phyloP scores from a whole-genome alignment of 106 monocot genomes.

The Dendrobium huoshanense region DNA sequence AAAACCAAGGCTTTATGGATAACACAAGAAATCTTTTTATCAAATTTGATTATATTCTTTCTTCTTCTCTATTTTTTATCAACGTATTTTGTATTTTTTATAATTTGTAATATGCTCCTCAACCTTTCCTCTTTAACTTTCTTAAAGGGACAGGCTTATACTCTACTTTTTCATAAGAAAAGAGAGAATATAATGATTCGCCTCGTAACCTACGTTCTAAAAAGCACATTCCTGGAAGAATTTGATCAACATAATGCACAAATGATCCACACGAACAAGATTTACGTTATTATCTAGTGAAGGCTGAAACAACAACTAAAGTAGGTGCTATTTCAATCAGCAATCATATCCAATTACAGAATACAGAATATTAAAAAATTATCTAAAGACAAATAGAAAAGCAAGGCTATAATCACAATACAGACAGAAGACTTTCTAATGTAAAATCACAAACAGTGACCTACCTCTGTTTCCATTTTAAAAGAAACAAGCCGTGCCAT shows the following conservation, averaged over 20 bases:
- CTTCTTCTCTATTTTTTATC: no score
- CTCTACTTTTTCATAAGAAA: no score
- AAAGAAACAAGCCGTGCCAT: slow-evolving; percentile 88
- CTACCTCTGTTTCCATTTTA: slow-evolving; percentile 98
- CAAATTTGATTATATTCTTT: no score
- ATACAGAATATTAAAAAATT: background rate
- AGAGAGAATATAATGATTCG: no score
- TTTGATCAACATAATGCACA: background rate
- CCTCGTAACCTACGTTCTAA: background rate
- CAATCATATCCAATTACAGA: background rate
- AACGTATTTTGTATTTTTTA: no score
- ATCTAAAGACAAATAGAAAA: background rate
- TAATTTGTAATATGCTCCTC: no score
- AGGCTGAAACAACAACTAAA: background rate
- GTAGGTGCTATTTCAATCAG: background rate
- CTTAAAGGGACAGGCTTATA: no score
- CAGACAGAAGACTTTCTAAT: background rate
- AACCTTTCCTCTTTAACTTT: no score
- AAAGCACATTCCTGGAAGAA: background rate
- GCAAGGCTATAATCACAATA: background rate
- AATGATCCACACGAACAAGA: background rate
- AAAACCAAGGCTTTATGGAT: no score
- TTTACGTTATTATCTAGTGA: background rate
- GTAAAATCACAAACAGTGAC: background rate
- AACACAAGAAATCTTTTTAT: no score